These are phyloP conservation scores for Diophrys appendiculata DNA, from an alignment of 73 alveolate species.

Conservation along the genomic window DNA sequence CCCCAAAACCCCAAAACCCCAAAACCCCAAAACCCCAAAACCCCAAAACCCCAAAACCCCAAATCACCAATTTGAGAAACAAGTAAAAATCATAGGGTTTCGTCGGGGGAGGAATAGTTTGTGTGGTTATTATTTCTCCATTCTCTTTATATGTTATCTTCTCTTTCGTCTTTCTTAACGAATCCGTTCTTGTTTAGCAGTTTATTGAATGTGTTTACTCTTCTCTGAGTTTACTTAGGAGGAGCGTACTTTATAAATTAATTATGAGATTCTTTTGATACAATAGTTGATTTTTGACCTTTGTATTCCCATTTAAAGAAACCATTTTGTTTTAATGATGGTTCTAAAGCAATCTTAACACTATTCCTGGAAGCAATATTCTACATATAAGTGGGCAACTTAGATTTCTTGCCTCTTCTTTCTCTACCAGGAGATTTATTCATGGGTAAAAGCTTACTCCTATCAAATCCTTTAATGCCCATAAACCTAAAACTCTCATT, in stretches of 20 bases:
- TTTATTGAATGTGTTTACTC: neutral
- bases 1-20: too few species aligned
- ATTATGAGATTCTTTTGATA: neutral
- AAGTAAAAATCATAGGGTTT: neutral
- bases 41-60: too few species aligned
- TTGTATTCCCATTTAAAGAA: neutral
- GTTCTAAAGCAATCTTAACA: neutral
- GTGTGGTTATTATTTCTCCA: neutral
- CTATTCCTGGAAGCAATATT: neutral
- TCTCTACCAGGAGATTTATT: neutral
- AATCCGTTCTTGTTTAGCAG: neutral
- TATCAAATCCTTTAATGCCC: neutral
- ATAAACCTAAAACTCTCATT: neutral
- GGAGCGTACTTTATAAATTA: neutral
- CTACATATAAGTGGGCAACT: neutral
- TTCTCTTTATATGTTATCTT: neutral
- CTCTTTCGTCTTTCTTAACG: neutral
- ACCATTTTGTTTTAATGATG: neutral
- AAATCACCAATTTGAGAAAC: too few species aligned
- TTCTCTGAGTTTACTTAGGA: neutral
- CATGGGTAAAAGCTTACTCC: neutral
- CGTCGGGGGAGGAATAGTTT: neutral
- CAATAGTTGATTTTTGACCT: neutral
- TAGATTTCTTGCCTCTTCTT: neutral
- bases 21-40: too few species aligned